Base-by-base conservation (phyloP, 768 basidiomycete species). In the Clitopilus passeckerianus region DNA sequence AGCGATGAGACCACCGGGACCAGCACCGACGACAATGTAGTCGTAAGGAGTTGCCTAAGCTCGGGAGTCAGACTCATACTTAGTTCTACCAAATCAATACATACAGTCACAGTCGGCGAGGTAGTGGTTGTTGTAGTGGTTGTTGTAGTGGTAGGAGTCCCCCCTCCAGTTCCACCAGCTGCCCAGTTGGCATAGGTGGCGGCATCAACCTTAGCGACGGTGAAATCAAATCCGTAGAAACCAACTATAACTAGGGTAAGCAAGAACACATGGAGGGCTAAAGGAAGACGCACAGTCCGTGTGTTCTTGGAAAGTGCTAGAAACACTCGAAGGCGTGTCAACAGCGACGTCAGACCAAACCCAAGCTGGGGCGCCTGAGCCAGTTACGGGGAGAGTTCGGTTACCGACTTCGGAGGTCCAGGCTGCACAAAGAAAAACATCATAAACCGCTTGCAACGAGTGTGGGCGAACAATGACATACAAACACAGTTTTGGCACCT, bases 401-500 rank as follows among this genome's bases (percentile, higher is more conserved):
- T 70, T 67, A 7, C 75, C 75, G 10, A 60, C 61, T 15, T 74
- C 72, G 20, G 69, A 71, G 65, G 79, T 72, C 67, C 76, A 83
- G 71, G 72, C 65, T 72, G 16, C 23, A 9, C 24, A 52, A 34
- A 59, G 27, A 10, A 23, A 52, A 34, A 54, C 58, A 23, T 52
- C 34, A 52, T 10, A 23, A 22, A 15, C n/a, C 15, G 22, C 23
- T 41, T 30, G 23, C 46, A 33, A 59, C 37, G 34, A 41, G 5
- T 43, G 20, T 7, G 20, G 56, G 15, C 10, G 15, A 46, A n/a
- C 33, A 15, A 24, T 30, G 18, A 76, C 78, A 59, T 66, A 85
- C 84, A 71, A 41, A 84, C 80, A 73, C 86, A 87, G 69, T 85
- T 81, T 64, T 86, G 82, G 77, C 86, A 87, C 18, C 84, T 75